Conservation (phyloP, 192 early-diverging fungal species). For the Allomyces macrogynus region DNA sequence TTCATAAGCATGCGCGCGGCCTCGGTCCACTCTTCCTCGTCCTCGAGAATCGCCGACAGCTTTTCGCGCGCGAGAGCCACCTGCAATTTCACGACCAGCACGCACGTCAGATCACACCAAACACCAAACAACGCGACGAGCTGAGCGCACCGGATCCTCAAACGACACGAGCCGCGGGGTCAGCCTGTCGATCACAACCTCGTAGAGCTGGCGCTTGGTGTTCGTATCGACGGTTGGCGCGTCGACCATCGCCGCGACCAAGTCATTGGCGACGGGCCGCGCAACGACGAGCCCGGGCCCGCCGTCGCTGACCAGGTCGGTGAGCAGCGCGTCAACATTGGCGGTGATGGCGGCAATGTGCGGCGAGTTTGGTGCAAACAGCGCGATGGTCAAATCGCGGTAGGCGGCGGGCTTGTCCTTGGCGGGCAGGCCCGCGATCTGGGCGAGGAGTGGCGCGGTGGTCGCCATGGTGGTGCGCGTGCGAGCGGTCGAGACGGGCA, state of each 20-base stretch:
- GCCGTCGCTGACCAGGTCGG: not conserved
- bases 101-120: too few relatives aligned
- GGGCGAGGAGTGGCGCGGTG: too few relatives aligned
- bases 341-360: not conserved
- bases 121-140: too few relatives aligned
- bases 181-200: not conserved
- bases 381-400: not conserved
- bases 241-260: not conserved
- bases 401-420: not conserved
- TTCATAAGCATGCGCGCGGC: constrained; percentile 71
- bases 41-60: constrained; percentile 49
- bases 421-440: too few relatives aligned
- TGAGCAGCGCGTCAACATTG: not conserved
- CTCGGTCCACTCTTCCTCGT: constrained; percentile 57
- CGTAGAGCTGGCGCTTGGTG: not conserved
- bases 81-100: constrained; percentile 7
- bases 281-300: not conserved
- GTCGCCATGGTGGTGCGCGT: not conserved
- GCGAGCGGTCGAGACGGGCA: not conserved
- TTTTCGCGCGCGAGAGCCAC: constrained; percentile 53
- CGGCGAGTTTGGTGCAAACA: not conserved
- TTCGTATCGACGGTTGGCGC: not conserved
- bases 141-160: not conserved
- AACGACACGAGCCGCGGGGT: not conserved
- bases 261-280: not conserved